Evolutionary conservation across 73 alveolate genomes (phyloP).

Genomic region (Tetrahymena elliotti): DNA sequence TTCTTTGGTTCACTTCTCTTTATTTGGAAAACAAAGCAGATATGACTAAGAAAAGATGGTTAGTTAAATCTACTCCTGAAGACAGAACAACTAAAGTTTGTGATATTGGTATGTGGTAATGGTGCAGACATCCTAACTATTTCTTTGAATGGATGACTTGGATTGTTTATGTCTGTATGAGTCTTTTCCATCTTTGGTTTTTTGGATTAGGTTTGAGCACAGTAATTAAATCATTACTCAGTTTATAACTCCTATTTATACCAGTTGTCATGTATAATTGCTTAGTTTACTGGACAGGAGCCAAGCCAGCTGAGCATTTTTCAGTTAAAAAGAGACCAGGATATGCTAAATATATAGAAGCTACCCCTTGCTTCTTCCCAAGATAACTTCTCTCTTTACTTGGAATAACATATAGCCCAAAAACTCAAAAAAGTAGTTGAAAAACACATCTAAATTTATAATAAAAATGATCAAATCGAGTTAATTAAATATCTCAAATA

Average conservation of each 20-base stretch:
- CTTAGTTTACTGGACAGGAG: slow-evolving; percentile 47
- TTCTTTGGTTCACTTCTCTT: slow-evolving; percentile 13
- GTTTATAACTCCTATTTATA: not conserved
- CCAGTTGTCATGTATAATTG: slow-evolving; percentile 39
- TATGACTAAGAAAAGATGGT: not conserved
- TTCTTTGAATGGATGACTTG: slow-evolving; percentile 47
- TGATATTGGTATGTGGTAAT: slow-evolving; percentile 10
- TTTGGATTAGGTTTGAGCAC: not conserved
- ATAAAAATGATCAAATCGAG: too few relatives aligned
- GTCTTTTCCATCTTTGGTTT: not conserved
- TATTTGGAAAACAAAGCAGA: slow-evolving; percentile 38
- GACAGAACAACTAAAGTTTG: not conserved
- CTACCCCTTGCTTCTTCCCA: slow-evolving; percentile 37
- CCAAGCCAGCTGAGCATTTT: slow-evolving; percentile 44
- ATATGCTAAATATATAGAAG: slow-evolving; percentile 15
- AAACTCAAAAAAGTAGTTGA: not conserved
- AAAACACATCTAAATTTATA: too few relatives aligned
- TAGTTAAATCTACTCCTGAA: not conserved
- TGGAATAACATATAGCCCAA: not conserved
- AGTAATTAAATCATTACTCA: not conserved
- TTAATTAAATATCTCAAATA: not conserved
- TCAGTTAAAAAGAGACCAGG: slow-evolving; percentile 41
- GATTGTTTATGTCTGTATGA: slow-evolving; percentile 4
- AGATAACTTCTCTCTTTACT: not conserved
- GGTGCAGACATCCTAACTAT: slow-evolving; percentile 48